phyloP scores from a whole-genome alignment of 1,284 basidiomycete genomes.

The Ceratobasidium papillatum region DNA sequence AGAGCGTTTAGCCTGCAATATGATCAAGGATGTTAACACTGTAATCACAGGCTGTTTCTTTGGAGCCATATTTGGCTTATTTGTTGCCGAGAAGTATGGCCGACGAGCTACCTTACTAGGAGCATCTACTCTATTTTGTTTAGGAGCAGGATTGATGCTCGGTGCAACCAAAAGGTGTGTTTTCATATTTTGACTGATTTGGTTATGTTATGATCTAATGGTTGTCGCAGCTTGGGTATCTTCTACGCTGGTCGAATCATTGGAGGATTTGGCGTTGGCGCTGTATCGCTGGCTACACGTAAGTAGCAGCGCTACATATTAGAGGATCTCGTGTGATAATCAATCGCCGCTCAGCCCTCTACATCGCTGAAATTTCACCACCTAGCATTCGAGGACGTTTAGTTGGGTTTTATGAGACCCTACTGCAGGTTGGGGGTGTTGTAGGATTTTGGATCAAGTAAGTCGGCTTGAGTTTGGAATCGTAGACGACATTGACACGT shows the following conservation, averaged over 20 bases:
- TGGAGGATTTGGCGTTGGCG: conserved; percentile 54
- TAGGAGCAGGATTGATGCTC: conserved; percentile 34
- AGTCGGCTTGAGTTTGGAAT: not conserved
- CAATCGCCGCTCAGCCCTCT: conserved; percentile 51
- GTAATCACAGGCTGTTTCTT: conserved; percentile 52
- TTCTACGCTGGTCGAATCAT: conserved; percentile 53
- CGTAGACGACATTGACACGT: conserved; percentile 28
- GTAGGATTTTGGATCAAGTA: conserved; percentile 59
- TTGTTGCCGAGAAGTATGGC: conserved; percentile 47
- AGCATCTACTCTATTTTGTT: conserved; percentile 18
- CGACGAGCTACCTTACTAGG: conserved; percentile 43
- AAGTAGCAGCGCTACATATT: not conserved
- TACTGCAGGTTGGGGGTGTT: conserved; percentile 53
- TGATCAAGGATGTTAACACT: not conserved
- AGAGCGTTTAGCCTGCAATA: not conserved
- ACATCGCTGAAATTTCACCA: conserved; percentile 57
- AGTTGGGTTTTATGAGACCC: conserved; percentile 61
- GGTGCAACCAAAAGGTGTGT: conserved; percentile 39
- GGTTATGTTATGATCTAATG: conserved; percentile 40
- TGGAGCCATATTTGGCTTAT: conserved; percentile 54
- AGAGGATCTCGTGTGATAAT: too few relatives aligned
- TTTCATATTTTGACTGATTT: conserved; percentile 49
- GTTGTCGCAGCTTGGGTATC: conserved; percentile 47
- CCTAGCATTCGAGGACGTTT: conserved; percentile 60
- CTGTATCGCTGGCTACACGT: conserved; percentile 47